phyloP scores from a whole-genome alignment of 305 asterid species.

The Solanum hybrid region DNA sequence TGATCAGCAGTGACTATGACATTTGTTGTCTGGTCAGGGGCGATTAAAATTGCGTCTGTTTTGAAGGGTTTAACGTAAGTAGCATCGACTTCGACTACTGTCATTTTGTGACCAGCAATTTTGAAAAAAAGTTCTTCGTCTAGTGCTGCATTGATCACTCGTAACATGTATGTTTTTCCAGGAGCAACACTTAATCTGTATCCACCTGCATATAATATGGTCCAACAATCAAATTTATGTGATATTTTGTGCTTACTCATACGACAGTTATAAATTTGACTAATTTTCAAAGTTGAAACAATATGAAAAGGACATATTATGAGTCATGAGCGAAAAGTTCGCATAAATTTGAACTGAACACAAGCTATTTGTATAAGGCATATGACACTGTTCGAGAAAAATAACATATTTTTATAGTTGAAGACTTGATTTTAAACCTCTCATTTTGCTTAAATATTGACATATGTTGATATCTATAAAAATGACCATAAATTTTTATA shows the following conservation, averaged over 20 bases:
- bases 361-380: neutral
- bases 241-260: too few species aligned
- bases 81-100: constrained; percentile 74
- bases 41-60: constrained; percentile 46
- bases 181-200: constrained; percentile 40
- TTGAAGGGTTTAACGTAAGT: constrained; percentile 61
- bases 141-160: constrained; percentile 81
- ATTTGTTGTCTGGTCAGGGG: constrained; percentile 80
- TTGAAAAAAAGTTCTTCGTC: constrained; percentile 81
- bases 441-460: neutral
- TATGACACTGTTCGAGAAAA: neutral
- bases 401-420: neutral
- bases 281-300: too few species aligned
- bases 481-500: neutral
- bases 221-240: neutral
- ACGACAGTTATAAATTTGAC: neutral
- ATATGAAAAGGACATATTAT: too few species aligned
- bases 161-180: constrained; percentile 62
- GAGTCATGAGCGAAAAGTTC: neutral
- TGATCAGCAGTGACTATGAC: constrained; percentile 39
- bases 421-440: neutral
- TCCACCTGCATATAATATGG: constrained; percentile 26
- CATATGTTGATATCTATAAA: neutral
- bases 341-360: neutral
- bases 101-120: constrained; percentile 60